phyloP scores from a whole-genome alignment of 2,329 filamentous ascomycete species.

The Lasiodiplodia hormozganensis region DNA sequence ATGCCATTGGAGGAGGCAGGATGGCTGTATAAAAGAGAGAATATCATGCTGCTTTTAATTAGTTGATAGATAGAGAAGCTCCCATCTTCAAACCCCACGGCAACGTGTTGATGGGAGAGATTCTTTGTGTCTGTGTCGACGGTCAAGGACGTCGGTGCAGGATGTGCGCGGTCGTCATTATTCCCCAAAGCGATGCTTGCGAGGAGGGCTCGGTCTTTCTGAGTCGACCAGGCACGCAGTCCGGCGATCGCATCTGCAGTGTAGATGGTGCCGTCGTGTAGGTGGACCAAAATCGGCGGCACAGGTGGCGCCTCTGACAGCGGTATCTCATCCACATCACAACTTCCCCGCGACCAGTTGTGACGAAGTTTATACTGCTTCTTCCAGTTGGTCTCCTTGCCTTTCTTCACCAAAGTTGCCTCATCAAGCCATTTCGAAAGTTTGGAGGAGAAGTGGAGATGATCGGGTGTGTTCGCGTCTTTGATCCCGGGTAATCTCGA shows the following conservation, averaged over 20 bases:
- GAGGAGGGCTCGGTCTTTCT: conserved; percentile 63
- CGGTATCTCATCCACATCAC: conserved; percentile 78
- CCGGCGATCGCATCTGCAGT: conserved; percentile 75
- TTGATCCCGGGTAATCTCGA: conserved; percentile 74
- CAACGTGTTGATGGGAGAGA: conserved; percentile 42
- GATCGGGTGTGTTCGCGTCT: conserved; percentile 47
- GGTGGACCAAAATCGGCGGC: conserved; percentile 74
- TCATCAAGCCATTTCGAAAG: conserved; percentile 69
- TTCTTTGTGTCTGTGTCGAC: conserved; percentile 58
- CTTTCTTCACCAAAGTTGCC: conserved; percentile 60
- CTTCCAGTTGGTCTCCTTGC: conserved; percentile 76
- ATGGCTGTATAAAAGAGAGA: conserved; percentile 65
- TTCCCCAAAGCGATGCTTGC: conserved; percentile 51
- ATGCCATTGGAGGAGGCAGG: conserved; percentile 68
- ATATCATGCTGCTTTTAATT: conserved; percentile 49
- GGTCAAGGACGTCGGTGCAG: conserved; percentile 67
- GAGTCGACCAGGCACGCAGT: conserved; percentile 79
- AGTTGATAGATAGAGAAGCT: conserved; percentile 70
- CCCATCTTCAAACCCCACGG: conserved; percentile 52
- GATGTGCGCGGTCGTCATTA: neutral
- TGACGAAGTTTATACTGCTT: conserved; percentile 84
- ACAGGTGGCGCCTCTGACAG: conserved; percentile 61
- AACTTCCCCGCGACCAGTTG: conserved; percentile 88
- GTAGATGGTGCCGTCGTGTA: conserved; percentile 77
- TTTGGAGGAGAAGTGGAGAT: conserved; percentile 60